These are phyloP conservation scores for Orbilia ellipsospora DNA, from an alignment of 2,329 filamentous ascomycete genomes.

Conservation along the genomic window DNA sequence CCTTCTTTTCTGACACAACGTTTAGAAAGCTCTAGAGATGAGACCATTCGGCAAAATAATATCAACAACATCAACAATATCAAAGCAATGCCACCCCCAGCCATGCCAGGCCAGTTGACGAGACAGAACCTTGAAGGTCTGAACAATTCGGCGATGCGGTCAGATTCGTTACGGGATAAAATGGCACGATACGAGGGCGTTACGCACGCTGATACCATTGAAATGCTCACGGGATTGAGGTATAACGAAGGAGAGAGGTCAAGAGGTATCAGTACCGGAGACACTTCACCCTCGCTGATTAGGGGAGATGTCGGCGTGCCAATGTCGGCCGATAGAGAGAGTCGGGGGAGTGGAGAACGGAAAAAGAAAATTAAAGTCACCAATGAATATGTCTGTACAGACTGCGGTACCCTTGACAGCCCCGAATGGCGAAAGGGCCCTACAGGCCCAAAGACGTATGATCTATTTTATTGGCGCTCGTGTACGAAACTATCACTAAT, in stretches of 20 bases:
- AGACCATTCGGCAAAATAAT: no score
- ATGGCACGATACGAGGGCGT: conserved; percentile 83
- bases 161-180: conserved; percentile 82
- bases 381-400: conserved; percentile 93
- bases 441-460: conserved; percentile 82
- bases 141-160: conserved; percentile 66
- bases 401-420: conserved; percentile 92
- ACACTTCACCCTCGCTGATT: conserved; percentile 81
- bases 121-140: conserved; percentile 79
- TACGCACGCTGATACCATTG: conserved; percentile 85
- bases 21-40: conserved; percentile 45
- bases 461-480: not conserved
- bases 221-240: conserved; percentile 88
- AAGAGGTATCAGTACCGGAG: conserved; percentile 86
- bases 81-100: conserved; percentile 73
- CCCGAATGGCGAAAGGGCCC: conserved; percentile 97
- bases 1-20: conserved; percentile 58
- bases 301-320: conserved; percentile 87
- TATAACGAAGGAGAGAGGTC: conserved; percentile 91
- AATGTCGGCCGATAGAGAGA: conserved; percentile 82
- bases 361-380: conserved; percentile 85
- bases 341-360: conserved; percentile 75
- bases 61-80: conserved; percentile 62
- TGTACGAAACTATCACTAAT: not conserved
- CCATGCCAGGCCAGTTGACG: conserved; percentile 73